phyloP scores from a whole-genome alignment of 345 rosid genomes.

The Murraya koenigii region DNA sequence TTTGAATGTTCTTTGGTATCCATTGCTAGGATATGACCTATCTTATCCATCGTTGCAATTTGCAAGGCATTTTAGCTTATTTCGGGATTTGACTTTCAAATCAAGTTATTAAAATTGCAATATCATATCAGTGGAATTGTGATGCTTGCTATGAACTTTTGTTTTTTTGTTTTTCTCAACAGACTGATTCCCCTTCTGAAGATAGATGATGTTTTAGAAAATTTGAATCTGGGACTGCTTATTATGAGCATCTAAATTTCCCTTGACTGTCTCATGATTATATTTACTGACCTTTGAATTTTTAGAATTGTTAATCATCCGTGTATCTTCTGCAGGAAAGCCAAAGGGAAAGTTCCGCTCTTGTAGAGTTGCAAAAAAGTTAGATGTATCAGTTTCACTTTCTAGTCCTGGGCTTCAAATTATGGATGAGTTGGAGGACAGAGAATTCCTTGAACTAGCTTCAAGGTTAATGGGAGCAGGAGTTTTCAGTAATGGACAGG shows the following conservation, averaged over 20 bases:
- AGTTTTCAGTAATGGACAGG: constrained; percentile 43
- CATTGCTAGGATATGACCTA: neutral
- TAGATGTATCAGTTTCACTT: constrained; percentile 52
- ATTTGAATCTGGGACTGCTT: neutral
- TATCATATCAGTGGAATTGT: neutral
- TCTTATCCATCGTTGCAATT: neutral
- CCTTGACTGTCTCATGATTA: neutral
- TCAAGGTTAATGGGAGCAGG: constrained; percentile 43
- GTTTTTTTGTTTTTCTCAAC: neutral
- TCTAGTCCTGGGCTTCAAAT: constrained; percentile 43
- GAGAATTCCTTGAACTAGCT: constrained; percentile 72
- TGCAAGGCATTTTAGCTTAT: neutral
- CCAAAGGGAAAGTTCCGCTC: constrained; percentile 40
- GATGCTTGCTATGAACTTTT: neutral
- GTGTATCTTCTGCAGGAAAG: constrained; percentile 47
- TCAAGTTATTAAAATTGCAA: neutral
- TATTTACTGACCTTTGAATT: neutral
- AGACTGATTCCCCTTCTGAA: neutral
- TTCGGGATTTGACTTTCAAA: neutral
- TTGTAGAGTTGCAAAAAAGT: constrained; percentile 60
- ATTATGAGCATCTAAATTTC: neutral
- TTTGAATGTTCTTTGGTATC: neutral
- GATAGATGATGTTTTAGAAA: neutral
- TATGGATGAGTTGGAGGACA: constrained; percentile 66
- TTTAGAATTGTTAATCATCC: neutral